Evolutionary conservation across 2,329 filamentous ascomycete species (phyloP).

Genomic region (Ceratocystis diversiconidia): DNA sequence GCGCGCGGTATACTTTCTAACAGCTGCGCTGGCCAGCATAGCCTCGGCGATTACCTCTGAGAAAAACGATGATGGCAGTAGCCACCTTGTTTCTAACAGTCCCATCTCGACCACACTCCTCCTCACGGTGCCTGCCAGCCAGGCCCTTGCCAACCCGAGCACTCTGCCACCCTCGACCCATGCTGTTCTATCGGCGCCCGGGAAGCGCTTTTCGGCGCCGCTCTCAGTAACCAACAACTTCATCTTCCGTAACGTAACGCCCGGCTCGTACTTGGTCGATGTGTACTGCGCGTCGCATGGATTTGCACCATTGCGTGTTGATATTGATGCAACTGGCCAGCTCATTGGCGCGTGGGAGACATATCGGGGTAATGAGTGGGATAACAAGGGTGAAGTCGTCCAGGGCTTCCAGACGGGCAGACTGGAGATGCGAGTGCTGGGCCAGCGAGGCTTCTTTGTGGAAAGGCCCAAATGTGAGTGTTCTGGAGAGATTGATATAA

Average conservation of each 20-base stretch:
- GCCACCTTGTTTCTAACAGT: slow-evolving; percentile 28
- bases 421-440: slow-evolving; percentile 49
- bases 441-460: slow-evolving; percentile 59
- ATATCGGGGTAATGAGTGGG: slow-evolving; percentile 80
- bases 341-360: slow-evolving; percentile 62
- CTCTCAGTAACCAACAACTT: slow-evolving; percentile 58
- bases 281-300: slow-evolving; percentile 59
- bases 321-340: slow-evolving; percentile 70
- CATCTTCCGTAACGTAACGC: slow-evolving; percentile 56
- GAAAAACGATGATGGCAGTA: slow-evolving; percentile 16
- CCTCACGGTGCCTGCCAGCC: slow-evolving; percentile 33
- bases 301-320: slow-evolving; percentile 70
- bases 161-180: slow-evolving; percentile 51
- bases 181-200: slow-evolving; percentile 40
- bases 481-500: not conserved
- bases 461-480: slow-evolving; percentile 61
- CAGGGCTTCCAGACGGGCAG: slow-evolving; percentile 27
- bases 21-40: slow-evolving; percentile 24
- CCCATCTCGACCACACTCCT: slow-evolving; percentile 31
- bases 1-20: slow-evolving; percentile 22
- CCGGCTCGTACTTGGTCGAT: slow-evolving; percentile 68
- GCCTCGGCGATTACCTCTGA: slow-evolving; percentile 22
- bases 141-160: slow-evolving; percentile 34
- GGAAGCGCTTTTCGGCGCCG: slow-evolving; percentile 36
- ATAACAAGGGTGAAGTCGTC: slow-evolving; percentile 58